Evolutionary conservation across 352 stramenopile species (phyloP), one percentile per base, ranked within the genome.

Genomic region (Pythium dissotocum): DNA sequence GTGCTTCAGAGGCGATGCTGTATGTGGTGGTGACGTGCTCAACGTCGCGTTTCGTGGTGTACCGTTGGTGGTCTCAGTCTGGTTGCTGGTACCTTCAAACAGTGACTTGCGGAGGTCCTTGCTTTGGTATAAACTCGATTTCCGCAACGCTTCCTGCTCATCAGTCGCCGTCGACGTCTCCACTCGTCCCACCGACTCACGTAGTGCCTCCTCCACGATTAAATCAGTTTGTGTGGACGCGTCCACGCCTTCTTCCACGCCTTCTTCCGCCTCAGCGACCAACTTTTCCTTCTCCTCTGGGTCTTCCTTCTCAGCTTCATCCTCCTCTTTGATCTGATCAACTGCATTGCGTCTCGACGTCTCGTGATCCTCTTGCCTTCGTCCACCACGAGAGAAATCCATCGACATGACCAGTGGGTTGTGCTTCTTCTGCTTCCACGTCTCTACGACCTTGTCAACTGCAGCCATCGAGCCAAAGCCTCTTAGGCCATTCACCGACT

Each of bases 371-470:
- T 8, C 18, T 16, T 16, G 8, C 32, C n/a, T 38, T 40, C 32
- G 26, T 6, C 28, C n/a, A 13, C 18, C 21, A 30, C 5, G n/a
- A 2, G 2, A 14, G 35, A 56, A 54, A 49, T 62, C 71, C 63
- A 85, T 63, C 7, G 77, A 87, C 53, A 76, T 70, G 24, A 65
- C 65, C 13, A 87, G 56, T 9, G 69, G 63, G 38, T 76, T 80
- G 5, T 46, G 44, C 21, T 68, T 73, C 38, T 75, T 80, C 5
- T 46, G 44, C 21, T 68, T 73, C 38, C 28, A n/a, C 1, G 2
- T 12, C 46, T 53, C n/a, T 32, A 14, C 24, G 4, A 9, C 21
- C 7, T 53, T 32, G 0, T 21, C n/a, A 12, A 1, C 8, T 0
- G 8, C 57, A 38, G 46, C 12, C 33, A 33, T 32, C 21, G 14